A percentile compares a stretch with the other conserved stretches of the same genome.
These are phyloP conservation scores for Kwoniella newhampshirensis DNA, from an alignment of 768 basidiomycete genomes.

Conservation along the genomic window DNA sequence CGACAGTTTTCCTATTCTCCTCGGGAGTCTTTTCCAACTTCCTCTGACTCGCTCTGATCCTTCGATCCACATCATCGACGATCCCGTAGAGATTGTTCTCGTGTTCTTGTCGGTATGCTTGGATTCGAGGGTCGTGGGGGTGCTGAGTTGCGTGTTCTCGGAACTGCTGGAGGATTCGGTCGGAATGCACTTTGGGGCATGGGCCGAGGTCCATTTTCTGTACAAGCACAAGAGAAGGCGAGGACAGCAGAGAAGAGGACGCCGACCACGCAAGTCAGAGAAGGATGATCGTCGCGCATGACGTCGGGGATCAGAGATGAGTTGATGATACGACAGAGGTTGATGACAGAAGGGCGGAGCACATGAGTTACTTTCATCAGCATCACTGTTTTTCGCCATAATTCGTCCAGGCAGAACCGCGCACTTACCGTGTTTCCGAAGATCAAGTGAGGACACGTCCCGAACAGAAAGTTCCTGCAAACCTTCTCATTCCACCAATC, in stretches of 20 bases:
- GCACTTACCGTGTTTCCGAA: slow-evolving; percentile 91
- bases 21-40: slow-evolving; percentile 98
- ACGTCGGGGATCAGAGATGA: not conserved
- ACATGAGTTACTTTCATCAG: not conserved
- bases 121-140: slow-evolving; percentile 76
- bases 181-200: slow-evolving; percentile 94
- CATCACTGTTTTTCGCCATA: slow-evolving; percentile 3
- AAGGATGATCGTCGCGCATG: not conserved
- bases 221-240: not conserved
- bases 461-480: slow-evolving; percentile 95
- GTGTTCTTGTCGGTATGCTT: slow-evolving; percentile 89
- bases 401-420: not conserved
- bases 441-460: slow-evolving; percentile 95
- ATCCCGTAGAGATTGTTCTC: slow-evolving; percentile 92
- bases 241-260: not conserved
- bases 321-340: too few species aligned
- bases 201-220: slow-evolving; percentile 99
- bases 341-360: too few species aligned
- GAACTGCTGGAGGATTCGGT: slow-evolving; percentile 88
- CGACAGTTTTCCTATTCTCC: slow-evolving; percentile 98
- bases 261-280: not conserved
- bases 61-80: slow-evolving; percentile 96
- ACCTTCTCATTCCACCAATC: slow-evolving; percentile 94
- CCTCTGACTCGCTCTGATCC: slow-evolving; percentile 89
- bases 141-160: slow-evolving; percentile 71